Evolutionary conservation across 306 rosid genomes (phyloP).

Genomic region (Acacia crassicarpa): DNA sequence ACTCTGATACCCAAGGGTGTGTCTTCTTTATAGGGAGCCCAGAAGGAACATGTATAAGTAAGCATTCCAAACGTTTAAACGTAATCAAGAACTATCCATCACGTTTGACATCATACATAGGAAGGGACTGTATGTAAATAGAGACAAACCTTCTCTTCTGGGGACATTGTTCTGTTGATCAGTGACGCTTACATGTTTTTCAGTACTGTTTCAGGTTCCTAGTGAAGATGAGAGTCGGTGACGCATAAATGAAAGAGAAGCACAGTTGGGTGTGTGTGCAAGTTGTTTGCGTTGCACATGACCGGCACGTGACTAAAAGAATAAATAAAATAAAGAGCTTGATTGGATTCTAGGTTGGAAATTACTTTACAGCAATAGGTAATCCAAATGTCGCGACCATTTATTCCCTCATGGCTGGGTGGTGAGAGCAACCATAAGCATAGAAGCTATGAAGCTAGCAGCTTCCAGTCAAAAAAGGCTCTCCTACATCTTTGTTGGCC

Average conservation of each 20-base stretch:
- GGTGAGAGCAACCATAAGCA: conserved; percentile 35
- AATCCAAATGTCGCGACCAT: conserved; percentile 55
- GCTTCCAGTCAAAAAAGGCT: conserved; percentile 87
- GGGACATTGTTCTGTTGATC: conserved; percentile 6
- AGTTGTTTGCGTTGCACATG: conserved; percentile 17
- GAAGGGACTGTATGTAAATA: background rate
- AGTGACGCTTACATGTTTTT: background rate
- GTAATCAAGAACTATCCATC: conserved; percentile 8
- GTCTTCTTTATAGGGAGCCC: conserved; percentile 5
- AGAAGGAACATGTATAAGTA: conserved; percentile 1
- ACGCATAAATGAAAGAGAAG: background rate
- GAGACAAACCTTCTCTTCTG: background rate
- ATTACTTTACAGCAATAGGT: conserved; percentile 20
- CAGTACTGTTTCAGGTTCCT: background rate
- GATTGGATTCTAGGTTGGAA: conserved; percentile 22
- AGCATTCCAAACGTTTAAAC: conserved; percentile 28
- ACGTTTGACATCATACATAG: background rate
- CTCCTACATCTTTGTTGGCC: conserved; percentile 83
- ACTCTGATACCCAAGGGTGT: conserved; percentile 13
- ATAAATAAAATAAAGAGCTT: background rate
- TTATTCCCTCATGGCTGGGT: conserved; percentile 22
- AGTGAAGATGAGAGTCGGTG: background rate
- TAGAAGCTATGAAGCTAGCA: conserved; percentile 29
- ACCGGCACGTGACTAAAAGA: conserved; percentile 10
- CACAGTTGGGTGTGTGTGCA: background rate